These are phyloP conservation scores for Candida yuanshanica DNA, from an alignment of 805 yeast genomes.

Conservation along the genomic window DNA sequence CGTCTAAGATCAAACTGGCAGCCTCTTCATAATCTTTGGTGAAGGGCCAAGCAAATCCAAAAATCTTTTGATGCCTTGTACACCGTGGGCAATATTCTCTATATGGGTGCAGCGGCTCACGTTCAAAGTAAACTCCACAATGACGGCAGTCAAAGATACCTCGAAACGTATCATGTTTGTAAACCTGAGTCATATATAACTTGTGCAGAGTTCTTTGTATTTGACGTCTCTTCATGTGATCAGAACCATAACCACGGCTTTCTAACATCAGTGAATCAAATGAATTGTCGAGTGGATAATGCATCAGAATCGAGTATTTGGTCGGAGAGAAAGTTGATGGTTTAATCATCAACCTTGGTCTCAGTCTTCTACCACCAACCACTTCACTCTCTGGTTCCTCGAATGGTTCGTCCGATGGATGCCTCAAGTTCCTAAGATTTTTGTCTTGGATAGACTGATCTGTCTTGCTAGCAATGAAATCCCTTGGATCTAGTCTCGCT, in stretches of 20 bases:
- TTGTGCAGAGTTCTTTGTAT: conserved; percentile 20
- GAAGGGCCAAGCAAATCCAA: conserved; percentile 23
- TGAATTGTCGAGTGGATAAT: conserved; percentile 8
- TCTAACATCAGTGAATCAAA: conserved; percentile 10
- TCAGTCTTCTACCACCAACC: conserved; percentile 13
- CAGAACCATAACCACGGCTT: not conserved
- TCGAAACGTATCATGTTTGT: conserved; percentile 5
- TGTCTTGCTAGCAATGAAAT: not conserved
- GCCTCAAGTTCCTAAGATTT: not conserved
- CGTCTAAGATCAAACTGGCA: conserved; percentile 3
- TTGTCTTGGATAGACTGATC: too few relatives aligned
- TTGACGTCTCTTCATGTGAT: conserved; percentile 6
- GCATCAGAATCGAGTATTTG: conserved; percentile 1
- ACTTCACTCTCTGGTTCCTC: conserved; percentile 4
- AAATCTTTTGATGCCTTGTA: conserved; percentile 22
- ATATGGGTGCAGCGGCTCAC: not conserved
- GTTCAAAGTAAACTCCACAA: conserved; percentile 25
- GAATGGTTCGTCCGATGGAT: conserved; percentile 1
- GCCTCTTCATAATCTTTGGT: conserved; percentile 4
- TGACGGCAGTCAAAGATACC: conserved; percentile 24
- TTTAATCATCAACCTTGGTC: conserved; percentile 6
- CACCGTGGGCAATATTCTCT: conserved; percentile 25
- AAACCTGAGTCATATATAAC: conserved; percentile 12
- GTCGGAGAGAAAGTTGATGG: not conserved
- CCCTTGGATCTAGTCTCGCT: not conserved